These are phyloP conservation scores for Boletus vermiculosoides DNA, from an alignment of 768 basidiomycete genomes.

Conservation along the genomic window DNA sequence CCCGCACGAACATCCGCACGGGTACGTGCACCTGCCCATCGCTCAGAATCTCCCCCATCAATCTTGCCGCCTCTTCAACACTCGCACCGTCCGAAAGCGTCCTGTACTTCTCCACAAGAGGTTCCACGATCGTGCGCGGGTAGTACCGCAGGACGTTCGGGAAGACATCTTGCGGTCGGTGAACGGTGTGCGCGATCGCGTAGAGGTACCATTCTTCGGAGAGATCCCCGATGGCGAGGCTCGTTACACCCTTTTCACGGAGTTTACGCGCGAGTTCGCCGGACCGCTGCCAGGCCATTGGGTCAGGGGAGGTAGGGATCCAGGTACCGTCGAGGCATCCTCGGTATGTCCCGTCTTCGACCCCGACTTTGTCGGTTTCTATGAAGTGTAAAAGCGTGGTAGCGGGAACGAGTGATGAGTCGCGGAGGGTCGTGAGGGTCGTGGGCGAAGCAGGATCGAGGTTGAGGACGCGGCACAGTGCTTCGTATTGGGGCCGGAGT, in stretches of 20 bases:
- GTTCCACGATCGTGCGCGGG: constrained; percentile 43
- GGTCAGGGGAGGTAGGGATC: constrained; percentile 50
- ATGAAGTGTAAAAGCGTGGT: constrained; percentile 54
- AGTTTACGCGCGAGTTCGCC: constrained; percentile 58
- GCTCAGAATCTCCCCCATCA: constrained; percentile 61
- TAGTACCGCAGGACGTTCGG: constrained; percentile 64
- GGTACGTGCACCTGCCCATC: constrained; percentile 69
- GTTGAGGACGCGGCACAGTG: constrained; percentile 54
- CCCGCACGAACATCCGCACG: constrained; percentile 57
- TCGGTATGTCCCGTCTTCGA: constrained; percentile 61
- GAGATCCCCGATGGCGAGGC: constrained; percentile 66
- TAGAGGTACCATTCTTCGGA: constrained; percentile 79
- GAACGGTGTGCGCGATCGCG: constrained; percentile 63
- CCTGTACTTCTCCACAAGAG: constrained; percentile 46
- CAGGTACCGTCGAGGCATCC: constrained; percentile 62
- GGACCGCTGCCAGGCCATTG: constrained; percentile 67
- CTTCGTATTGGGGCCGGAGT: constrained; percentile 59
- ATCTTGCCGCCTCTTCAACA: constrained; percentile 41
- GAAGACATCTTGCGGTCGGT: constrained; percentile 47
- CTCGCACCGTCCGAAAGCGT: constrained; percentile 40
- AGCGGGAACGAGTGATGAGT: constrained; percentile 48
- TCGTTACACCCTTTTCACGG: constrained; percentile 54
- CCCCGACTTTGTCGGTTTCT: constrained; percentile 53
- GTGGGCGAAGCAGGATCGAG: constrained; percentile 54
- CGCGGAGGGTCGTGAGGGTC: constrained; percentile 49